Evolutionary conservation across 1,139 yeast species (phyloP).

Genomic region (Yamadazyma aaseri): DNA sequence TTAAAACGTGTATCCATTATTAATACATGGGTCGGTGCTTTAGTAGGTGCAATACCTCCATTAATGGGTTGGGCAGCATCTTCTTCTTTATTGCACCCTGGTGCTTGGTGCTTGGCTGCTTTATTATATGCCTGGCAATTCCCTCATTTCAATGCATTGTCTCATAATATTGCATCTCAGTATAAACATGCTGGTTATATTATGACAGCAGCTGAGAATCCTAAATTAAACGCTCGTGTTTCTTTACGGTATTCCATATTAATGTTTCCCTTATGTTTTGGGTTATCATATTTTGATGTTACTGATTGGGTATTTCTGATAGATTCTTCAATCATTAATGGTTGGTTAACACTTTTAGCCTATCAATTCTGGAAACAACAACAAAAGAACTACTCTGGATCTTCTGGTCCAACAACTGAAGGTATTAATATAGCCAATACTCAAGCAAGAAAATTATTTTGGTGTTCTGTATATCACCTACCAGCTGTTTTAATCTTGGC

Average conservation of each 20-base stretch:
- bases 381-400: conserved; percentile 47
- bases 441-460: conserved; percentile 81
- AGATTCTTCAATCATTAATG: conserved; percentile 80
- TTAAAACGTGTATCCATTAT: conserved; percentile 79
- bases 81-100: conserved; percentile 76
- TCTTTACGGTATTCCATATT: conserved; percentile 82
- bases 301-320: conserved; percentile 80
- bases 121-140: conserved; percentile 96
- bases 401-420: conserved; percentile 44
- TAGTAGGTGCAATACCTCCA: conserved; percentile 98
- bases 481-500: conserved; percentile 90
- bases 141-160: conserved; percentile 92
- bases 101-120: conserved; percentile 93
- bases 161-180: conserved; percentile 85
- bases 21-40: conserved; percentile 98
- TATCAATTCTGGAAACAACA: conserved; percentile 84
- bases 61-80: conserved; percentile 99
- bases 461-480: conserved; percentile 94
- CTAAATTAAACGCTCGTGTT: conserved; percentile 88
- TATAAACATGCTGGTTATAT: conserved; percentile 92
- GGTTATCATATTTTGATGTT: conserved; percentile 71
- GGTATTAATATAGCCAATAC: conserved; percentile 58
- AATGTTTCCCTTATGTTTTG: conserved; percentile 92
- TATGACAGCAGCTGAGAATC: conserved; percentile 94
- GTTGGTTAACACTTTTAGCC: conserved; percentile 82